Percentiles rank a stretch among this genome's conserved stretches.
These are phyloP conservation scores for Entonaema liquescens DNA, from an alignment of 495 filamentous ascomycete species.

Conservation along the genomic window DNA sequence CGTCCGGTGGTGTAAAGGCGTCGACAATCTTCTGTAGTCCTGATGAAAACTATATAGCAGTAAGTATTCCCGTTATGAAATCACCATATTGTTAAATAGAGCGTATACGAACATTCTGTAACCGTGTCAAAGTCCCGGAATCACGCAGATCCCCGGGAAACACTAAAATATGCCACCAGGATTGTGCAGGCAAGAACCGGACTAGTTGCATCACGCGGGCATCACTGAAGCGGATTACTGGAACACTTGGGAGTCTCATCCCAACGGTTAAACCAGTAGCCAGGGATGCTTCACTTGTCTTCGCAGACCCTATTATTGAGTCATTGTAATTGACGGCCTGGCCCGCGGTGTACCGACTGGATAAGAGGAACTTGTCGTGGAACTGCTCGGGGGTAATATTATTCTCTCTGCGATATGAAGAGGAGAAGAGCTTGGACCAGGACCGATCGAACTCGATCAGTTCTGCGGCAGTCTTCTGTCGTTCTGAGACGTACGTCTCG, in stretches of 20 bases:
- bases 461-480: slow-evolving; percentile 71
- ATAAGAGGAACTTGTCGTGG: slow-evolving; percentile 66
- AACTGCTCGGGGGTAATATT: slow-evolving; percentile 55
- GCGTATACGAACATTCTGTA: slow-evolving; percentile 55
- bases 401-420: slow-evolving; percentile 47
- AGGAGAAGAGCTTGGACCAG: slow-evolving; percentile 70
- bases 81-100: neutral
- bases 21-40: slow-evolving; percentile 49
- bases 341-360: slow-evolving; percentile 71
- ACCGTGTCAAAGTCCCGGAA: slow-evolving; percentile 38
- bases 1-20: slow-evolving; percentile 54
- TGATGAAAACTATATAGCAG: slow-evolving; percentile 39
- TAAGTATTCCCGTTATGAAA: neutral
- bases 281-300: slow-evolving; percentile 39
- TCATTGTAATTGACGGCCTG: slow-evolving; percentile 65
- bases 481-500: slow-evolving; percentile 74
- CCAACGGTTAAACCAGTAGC: slow-evolving; percentile 61
- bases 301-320: slow-evolving; percentile 56
- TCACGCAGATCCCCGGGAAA: slow-evolving; percentile 63
- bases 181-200: slow-evolving; percentile 60
- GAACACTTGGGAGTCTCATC: slow-evolving; percentile 65
- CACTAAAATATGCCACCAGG: slow-evolving; percentile 67
- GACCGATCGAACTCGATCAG: slow-evolving; percentile 78
- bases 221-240: slow-evolving; percentile 66
- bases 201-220: slow-evolving; percentile 64